Conservation (phyloP, 2,329 filamentous ascomycete genomes). For the Monosporascus sp. region DNA sequence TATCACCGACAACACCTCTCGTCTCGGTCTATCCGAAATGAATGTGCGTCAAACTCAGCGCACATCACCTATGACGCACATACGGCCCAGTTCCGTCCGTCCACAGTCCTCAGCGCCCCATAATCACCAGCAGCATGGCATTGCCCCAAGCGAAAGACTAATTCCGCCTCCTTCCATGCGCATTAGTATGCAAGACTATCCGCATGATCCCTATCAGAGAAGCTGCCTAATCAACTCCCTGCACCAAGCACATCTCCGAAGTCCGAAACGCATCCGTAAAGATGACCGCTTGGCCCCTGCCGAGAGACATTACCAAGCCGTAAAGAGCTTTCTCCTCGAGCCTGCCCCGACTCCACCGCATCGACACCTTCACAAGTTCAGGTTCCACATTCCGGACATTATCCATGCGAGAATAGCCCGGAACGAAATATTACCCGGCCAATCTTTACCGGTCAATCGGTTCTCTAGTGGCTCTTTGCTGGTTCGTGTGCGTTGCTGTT, state of each 20-base stretch:
- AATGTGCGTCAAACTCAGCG: neutral
- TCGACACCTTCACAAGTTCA: constrained; percentile 34
- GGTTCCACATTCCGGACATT: constrained; percentile 39
- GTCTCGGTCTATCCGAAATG: neutral
- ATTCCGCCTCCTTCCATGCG: constrained; percentile 13
- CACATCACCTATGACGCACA: neutral
- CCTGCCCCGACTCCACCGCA: constrained; percentile 37
- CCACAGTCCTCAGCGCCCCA: neutral
- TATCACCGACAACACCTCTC: neutral
- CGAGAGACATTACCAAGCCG: constrained; percentile 50
- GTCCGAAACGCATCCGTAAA: constrained; percentile 36
- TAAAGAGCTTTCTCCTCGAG: constrained; percentile 43
- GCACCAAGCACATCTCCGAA: constrained; percentile 42
- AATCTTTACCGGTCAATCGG: constrained; percentile 30
- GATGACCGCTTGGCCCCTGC: constrained; percentile 2
- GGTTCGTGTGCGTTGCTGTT: constrained; percentile 65
- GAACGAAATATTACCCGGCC: constrained; percentile 14
- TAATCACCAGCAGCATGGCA: neutral
- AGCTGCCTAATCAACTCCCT: constrained; percentile 37
- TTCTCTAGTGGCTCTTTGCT: constrained; percentile 50
- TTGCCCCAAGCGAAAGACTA: constrained; percentile 8
- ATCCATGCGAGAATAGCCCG: constrained; percentile 31
- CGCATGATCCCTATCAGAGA: constrained; percentile 34
- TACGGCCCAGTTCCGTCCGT: constrained; percentile 2
- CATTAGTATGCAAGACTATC: constrained; percentile 30